Evolutionary conservation across 2,329 filamentous ascomycete species (phyloP).

Genomic region (Setomelanomma holmii): DNA sequence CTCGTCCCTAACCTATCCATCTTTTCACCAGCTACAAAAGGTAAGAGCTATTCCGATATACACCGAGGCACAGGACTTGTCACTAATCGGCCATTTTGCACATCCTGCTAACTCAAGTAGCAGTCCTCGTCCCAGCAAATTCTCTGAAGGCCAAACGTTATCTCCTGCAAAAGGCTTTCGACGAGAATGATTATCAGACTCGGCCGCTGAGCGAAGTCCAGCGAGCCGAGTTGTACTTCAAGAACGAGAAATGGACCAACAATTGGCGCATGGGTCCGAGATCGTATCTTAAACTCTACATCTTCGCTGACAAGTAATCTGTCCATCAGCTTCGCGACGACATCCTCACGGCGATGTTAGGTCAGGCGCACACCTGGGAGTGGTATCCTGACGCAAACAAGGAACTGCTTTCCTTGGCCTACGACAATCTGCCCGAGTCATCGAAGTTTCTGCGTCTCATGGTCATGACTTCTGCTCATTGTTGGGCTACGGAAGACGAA

Average conservation of each 20-base stretch:
- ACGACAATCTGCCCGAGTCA: conserved; percentile 8
- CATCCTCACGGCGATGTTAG: conserved; percentile 13
- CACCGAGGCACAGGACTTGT: too few relatives aligned
- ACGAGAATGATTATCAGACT: background rate
- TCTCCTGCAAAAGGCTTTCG: background rate
- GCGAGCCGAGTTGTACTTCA: background rate
- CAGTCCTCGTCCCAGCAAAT: background rate
- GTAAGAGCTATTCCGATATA: background rate
- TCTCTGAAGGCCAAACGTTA: background rate
- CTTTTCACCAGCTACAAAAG: background rate
- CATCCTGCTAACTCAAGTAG: too few relatives aligned
- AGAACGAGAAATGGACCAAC: background rate
- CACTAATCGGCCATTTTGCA: too few relatives aligned
- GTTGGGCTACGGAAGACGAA: background rate
- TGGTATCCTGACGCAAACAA: conserved; percentile 5
- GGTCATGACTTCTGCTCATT: background rate
- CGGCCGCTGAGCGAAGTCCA: background rate
- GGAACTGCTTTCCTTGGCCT: conserved; percentile 1
- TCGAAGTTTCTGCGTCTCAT: background rate
- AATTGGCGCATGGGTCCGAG: background rate
- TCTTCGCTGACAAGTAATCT: conserved; percentile 20
- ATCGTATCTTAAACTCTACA: conserved; percentile 10
- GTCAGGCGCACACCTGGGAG: conserved; percentile 1
- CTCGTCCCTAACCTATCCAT: background rate
- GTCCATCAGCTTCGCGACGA: conserved; percentile 19